Base-by-base conservation (phyloP, 2,329 filamentous ascomycete genomes). In the Diplocarpon rosae region DNA sequence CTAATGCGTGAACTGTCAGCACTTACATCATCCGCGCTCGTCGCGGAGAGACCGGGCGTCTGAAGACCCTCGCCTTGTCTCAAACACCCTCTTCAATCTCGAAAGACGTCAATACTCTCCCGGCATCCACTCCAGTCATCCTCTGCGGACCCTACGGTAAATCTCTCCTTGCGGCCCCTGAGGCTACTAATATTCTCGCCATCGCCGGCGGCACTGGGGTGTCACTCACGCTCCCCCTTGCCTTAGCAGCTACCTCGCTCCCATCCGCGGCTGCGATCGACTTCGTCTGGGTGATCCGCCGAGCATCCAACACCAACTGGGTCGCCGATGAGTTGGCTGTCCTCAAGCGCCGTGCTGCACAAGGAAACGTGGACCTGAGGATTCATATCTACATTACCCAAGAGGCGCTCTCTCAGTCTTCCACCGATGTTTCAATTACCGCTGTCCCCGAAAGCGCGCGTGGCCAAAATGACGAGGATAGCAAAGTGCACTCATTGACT, bases 271-370 rank as follows among this genome's bases (percentile, higher is more conserved):
- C 36, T 29, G 15, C 42, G 46, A 9, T 83, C 1, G 72, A 79
- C 53, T 70, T 85, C n/a, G 65, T 83, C 45, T 85, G 80, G 80
- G 72, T 74, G 1, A 66, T 84, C 31, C 69, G 78, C 12, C 69
- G 72, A 33, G 63, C 64, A 6, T 58, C 61, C 6, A 74, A 83
- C 49, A 59, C 75, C 13, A 64, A 68, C 15, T 85, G 80, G 78
- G 64, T 83, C 9, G 61, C 31, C 16, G 27, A 15, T 40, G 20
- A 24, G 20, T 24, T 24, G 20, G 20, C 3, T 24, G 20, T 24
- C 3, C 20, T 24, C 20, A 24, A 7, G 20, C 20, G 20, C 7
- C 20, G 20, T 24, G 20, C 20, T 24, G 20, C 20, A 24, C 20
- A 24, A 24, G 7, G 20, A 24, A 3, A 24, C 7, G 20, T 24